phyloP scores from a whole-genome alignment of 2,329 filamentous ascomycete species.

The Capronia epimyces region DNA sequence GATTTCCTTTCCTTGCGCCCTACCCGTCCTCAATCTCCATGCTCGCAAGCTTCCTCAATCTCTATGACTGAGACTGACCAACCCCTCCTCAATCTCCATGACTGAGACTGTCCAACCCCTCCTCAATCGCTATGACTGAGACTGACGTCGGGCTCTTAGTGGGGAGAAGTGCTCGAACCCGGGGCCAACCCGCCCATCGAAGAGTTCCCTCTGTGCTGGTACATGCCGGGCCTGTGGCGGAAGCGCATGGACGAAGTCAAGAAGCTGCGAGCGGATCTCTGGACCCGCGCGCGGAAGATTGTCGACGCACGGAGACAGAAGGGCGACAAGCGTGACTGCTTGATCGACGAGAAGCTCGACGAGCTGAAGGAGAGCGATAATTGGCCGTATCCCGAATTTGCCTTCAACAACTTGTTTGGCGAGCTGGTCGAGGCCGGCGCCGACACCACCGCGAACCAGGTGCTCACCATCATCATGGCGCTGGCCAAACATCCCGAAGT shows the following conservation, averaged over 20 bases:
- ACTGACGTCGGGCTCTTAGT: too few relatives aligned
- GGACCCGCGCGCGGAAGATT: conserved; percentile 11
- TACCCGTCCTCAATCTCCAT: too few relatives aligned
- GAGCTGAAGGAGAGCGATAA: conserved; percentile 27
- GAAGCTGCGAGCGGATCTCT: conserved; percentile 5
- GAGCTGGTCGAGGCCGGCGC: conserved; percentile 21
- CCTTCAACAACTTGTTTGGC: conserved; percentile 19
- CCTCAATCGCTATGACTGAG: too few relatives aligned
- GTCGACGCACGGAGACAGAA: conserved; percentile 1
- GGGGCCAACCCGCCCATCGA: conserved; percentile 18
- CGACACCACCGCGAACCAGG: conserved; percentile 42
- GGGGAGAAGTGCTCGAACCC: conserved; percentile 14
- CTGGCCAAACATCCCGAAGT: conserved; percentile 45
- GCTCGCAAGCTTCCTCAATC: too few relatives aligned
- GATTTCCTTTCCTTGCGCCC: too few relatives aligned
- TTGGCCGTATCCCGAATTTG: conserved; percentile 14
- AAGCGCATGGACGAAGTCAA: conserved; percentile 9
- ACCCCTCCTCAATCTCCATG: too few relatives aligned
- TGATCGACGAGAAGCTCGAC: conserved; percentile 16
- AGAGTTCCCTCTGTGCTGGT: conserved; percentile 12
- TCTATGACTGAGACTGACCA: too few relatives aligned
- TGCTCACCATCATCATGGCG: conserved; percentile 47
- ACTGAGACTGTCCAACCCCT: too few relatives aligned
- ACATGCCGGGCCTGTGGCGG: conserved; percentile 15
- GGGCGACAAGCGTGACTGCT: conserved; percentile 12